phyloP scores from a whole-genome alignment of 2,329 filamentous ascomycete genomes.

The Aspergillus tamarii region DNA sequence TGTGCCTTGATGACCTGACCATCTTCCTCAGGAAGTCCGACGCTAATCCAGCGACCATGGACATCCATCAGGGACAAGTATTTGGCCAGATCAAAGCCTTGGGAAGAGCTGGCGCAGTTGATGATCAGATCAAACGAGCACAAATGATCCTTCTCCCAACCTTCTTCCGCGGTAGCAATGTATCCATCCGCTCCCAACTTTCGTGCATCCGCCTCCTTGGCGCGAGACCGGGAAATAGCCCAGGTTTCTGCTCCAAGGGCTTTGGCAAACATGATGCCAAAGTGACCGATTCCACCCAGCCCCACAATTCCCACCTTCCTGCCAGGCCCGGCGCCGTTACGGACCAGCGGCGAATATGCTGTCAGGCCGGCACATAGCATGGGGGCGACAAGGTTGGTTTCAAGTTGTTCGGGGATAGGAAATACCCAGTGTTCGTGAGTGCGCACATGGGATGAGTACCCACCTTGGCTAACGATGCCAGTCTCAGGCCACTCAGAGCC shows the following conservation, averaged over 20 bases:
- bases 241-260: conserved; percentile 66
- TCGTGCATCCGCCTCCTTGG: conserved; percentile 63
- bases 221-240: conserved; percentile 62
- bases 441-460: conserved; percentile 70
- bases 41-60: conserved; percentile 77
- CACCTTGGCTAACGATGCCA: conserved; percentile 68
- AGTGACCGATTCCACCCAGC: conserved; percentile 70
- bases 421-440: conserved; percentile 76
- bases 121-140: conserved; percentile 67
- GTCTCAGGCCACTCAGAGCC: conserved; percentile 59
- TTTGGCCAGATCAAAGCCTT: conserved; percentile 60
- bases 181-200: conserved; percentile 65
- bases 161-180: conserved; percentile 60
- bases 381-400: conserved; percentile 65
- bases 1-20: conserved; percentile 73
- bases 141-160: conserved; percentile 59
- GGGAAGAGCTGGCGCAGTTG: conserved; percentile 78
- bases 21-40: conserved; percentile 77
- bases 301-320: conserved; percentile 47
- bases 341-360: conserved; percentile 74
- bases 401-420: conserved; percentile 71
- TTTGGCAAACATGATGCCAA: conserved; percentile 70
- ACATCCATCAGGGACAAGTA: conserved; percentile 82
- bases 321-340: conserved; percentile 73
- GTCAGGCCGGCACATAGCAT: conserved; percentile 87